Base-by-base conservation (phyloP, 2,329 filamentous ascomycete genomes). In the Chaetomium strumarium region DNA sequence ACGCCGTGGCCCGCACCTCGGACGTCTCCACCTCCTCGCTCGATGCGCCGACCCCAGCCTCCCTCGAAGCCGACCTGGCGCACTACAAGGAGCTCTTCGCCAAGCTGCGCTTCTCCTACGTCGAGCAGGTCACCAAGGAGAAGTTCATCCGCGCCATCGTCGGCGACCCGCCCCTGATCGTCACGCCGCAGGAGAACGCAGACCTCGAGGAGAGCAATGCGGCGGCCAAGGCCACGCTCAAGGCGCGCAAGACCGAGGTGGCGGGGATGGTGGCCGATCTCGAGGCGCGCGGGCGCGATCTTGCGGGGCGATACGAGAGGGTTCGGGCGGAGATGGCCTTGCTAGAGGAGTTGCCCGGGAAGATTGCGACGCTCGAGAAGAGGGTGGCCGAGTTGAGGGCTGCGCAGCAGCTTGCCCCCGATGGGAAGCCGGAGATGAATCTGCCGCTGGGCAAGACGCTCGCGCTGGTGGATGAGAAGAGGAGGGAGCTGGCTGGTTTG, bases 61-160 rank as follows among this genome's bases (percentile, higher is more conserved):
- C 85, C 16, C 76, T 97, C 8, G 84, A 88, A 58, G 88, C 88
- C 29, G 92, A 97, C 68, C 77, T 97, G 29, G 76, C 79, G 30
- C 91, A 97, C 70, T 96, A 97, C 74, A 90, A 88, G 72, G 91
- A 96, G 70, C 81, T 97, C 17, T 99, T 97, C 70, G 86, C 90
- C 39, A 97, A 99, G 72, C 79, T 97, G 37, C 89, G 92, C 62
- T 97, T 97, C 75, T 95, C 88, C 59, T 97, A 97, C 71, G 87
- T 96, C 62, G 93, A 99, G 71, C 93, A 97, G 75, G 90, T 97
- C 57, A 97, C 92, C 41, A 99, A 97, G 72, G 93, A 99, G 69
- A 95, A 96, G 65, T 97, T 96, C 69, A 85, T 99, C 50, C 88
- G 90, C 60, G 85, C 88, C 58, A 95, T 97, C 62, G 90, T 95